Percentiles rank a stretch among this genome's conserved stretches.
phyloP scores from a whole-genome alignment of 306 rosid genomes.

The Sphenostylis stenocarpa region DNA sequence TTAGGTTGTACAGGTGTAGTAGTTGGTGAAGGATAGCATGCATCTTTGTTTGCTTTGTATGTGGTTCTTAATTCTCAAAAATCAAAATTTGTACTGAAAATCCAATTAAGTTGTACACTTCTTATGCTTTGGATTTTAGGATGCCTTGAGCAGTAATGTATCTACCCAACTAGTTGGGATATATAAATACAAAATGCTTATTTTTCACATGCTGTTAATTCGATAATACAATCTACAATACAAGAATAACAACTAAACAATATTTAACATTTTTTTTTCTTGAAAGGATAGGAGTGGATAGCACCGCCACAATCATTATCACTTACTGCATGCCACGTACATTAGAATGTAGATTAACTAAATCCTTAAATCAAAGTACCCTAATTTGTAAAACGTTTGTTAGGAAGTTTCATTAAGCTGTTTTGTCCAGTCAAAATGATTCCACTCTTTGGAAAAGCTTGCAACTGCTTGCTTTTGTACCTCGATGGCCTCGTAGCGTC shows the following conservation, averaged over 20 bases:
- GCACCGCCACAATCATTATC: not conserved
- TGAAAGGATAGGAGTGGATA: too few relatives aligned
- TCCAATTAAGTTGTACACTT: not conserved
- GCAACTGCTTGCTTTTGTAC: conserved; percentile 75
- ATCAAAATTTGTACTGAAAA: not conserved
- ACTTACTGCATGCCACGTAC: too few relatives aligned
- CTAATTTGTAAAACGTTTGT: not conserved
- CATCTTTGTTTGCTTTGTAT: too few relatives aligned
- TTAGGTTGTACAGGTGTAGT: too few relatives aligned
- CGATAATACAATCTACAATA: too few relatives aligned
- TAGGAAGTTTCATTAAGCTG: conserved; percentile 49
- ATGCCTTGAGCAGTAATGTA: not conserved
- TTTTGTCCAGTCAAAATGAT: conserved; percentile 80
- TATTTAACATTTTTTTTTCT: not conserved
- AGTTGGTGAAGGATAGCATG: too few relatives aligned
- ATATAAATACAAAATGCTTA: too few relatives aligned
- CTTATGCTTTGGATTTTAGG: not conserved
- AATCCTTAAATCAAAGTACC: not conserved
- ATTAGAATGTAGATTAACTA: not conserved
- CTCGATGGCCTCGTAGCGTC: conserved; percentile 49
- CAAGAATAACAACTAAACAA: not conserved
- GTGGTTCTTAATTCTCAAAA: too few relatives aligned
- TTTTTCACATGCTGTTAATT: too few relatives aligned
- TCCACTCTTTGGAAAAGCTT: conserved; percentile 64
- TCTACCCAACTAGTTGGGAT: not conserved